phyloP scores from a whole-genome alignment of 108 stramenopile genomes.

The Aureococcus anophagefferens region DNA sequence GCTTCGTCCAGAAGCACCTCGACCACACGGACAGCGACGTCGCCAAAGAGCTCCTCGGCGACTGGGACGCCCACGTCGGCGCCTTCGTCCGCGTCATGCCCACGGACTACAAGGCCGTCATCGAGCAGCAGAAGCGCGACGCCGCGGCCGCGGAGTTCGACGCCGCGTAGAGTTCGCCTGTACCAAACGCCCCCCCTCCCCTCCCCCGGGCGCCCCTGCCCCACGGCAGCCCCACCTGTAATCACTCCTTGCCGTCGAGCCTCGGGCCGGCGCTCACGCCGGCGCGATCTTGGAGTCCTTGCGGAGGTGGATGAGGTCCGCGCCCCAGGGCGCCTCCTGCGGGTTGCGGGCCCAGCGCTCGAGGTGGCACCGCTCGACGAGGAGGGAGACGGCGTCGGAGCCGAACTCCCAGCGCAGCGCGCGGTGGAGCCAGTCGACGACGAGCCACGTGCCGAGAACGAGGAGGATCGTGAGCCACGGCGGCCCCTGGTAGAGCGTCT shows the following conservation, averaged over 20 bases:
- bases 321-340: too few species aligned
- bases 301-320: too few species aligned
- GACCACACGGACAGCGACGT: conserved; percentile 68
- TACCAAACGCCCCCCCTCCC: too few species aligned
- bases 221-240: too few species aligned
- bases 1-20: conserved; percentile 81
- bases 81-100: conserved; percentile 90
- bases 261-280: too few species aligned
- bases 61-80: conserved; percentile 64
- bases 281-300: too few species aligned
- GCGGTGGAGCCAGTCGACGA: background rate
- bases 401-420: background rate
- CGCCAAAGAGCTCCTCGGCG: conserved; percentile 70
- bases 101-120: conserved; percentile 87
- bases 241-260: too few species aligned
- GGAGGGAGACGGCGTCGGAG: background rate
- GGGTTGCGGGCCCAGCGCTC: too few species aligned
- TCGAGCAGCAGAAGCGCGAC: conserved; percentile 37
- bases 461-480: background rate
- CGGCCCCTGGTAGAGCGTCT: too few species aligned
- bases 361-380: background rate
- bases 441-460: background rate
- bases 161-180: too few species aligned
- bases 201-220: too few species aligned
- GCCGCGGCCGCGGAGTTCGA: too few species aligned